Conservation (phyloP, 148 eudicot species). For the Nepenthes mirabilis region DNA sequence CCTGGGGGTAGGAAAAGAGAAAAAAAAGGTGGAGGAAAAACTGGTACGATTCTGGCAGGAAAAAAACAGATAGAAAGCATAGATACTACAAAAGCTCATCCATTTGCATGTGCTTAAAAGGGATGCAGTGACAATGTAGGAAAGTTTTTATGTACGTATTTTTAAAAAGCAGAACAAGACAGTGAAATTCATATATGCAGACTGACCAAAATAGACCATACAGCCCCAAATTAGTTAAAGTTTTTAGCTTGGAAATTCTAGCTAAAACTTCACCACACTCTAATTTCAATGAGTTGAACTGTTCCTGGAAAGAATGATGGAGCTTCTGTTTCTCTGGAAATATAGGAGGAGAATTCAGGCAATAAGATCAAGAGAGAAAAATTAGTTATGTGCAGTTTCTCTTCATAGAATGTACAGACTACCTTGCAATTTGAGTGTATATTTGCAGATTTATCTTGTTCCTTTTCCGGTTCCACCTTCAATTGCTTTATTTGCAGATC, state of each 20-base stretch:
- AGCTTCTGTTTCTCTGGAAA: constrained; percentile 64
- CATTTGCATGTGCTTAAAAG: too few species aligned
- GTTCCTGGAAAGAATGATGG: constrained; percentile 41
- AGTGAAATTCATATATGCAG: background rate
- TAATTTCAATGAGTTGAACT: constrained; percentile 40
- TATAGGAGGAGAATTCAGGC: constrained; percentile 1
- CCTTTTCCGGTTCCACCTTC: constrained; percentile 46
- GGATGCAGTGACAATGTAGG: too few species aligned
- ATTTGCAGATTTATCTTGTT: constrained; percentile 36
- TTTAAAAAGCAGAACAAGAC: too few species aligned
- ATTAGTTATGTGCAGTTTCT: too few species aligned
- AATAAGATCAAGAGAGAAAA: background rate
- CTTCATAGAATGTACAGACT: background rate
- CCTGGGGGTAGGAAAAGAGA: too few species aligned
- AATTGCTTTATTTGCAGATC: constrained; percentile 52
- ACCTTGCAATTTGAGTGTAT: constrained; percentile 59
- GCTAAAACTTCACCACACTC: constrained; percentile 32
- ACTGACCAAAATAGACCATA: background rate
- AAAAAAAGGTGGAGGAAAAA: too few species aligned
- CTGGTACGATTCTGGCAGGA: too few species aligned
- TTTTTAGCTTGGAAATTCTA: background rate
- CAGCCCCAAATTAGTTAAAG: background rate
- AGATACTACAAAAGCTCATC: too few species aligned
- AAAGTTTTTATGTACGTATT: too few species aligned
- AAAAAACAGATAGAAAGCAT: too few species aligned